Evolutionary conservation across 192 early-diverging fungal genomes (phyloP).

Genomic region (Borealophlyctis nickersoniae): DNA sequence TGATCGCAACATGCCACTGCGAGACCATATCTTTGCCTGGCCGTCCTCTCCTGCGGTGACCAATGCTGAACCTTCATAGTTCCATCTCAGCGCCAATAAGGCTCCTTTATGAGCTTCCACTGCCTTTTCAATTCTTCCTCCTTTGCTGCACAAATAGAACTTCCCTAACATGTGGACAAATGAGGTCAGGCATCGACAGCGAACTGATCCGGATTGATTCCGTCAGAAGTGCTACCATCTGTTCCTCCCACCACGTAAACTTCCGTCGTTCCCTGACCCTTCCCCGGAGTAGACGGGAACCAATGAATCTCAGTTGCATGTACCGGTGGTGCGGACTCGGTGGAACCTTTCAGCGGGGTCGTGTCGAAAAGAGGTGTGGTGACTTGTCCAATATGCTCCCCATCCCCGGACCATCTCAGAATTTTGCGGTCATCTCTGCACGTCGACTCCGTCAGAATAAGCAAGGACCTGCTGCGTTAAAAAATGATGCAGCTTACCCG

Average conservation of each 20-base stretch:
- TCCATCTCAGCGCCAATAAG: constrained; percentile 48
- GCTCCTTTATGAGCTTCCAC: constrained; percentile 61
- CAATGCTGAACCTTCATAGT: constrained; percentile 52
- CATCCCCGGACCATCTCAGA: constrained; percentile 51
- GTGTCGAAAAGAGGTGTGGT: constrained; percentile 32
- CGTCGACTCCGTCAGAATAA: background rate
- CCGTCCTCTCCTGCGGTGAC: constrained; percentile 60
- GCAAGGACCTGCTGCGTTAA: background rate
- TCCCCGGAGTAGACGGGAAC: constrained; percentile 49
- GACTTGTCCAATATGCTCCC: constrained; percentile 42
- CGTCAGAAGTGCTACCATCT: constrained; percentile 41
- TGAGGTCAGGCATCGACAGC: constrained; percentile 11
- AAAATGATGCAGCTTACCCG: constrained; percentile 33
- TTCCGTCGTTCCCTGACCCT: constrained; percentile 37
- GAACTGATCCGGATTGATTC: background rate
- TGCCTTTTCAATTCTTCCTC: constrained; percentile 50
- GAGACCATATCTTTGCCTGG: constrained; percentile 54
- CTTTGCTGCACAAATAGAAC: constrained; percentile 52
- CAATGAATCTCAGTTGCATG: constrained; percentile 53
- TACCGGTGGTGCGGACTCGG: constrained; percentile 2
- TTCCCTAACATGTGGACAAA: constrained; percentile 38
- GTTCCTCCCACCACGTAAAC: constrained; percentile 50
- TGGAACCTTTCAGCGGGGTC: background rate
- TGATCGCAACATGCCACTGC: constrained; percentile 60
- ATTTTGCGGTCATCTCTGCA: constrained; percentile 51